Base-by-base conservation (phyloP, 148 eudicot genomes). In the Spergularia bocconei region DNA sequence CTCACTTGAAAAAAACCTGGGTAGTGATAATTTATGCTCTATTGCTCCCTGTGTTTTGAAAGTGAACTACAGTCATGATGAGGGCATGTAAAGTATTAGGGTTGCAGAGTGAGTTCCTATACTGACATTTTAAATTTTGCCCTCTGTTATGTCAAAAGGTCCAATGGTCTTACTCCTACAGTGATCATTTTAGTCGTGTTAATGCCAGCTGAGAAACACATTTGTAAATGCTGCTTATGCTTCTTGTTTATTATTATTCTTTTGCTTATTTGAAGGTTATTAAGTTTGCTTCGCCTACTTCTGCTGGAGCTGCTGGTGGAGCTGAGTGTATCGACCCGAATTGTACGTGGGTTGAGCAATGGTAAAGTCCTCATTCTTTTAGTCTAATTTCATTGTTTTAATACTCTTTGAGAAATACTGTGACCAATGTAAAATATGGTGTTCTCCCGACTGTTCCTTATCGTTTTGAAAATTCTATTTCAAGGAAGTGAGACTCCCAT, bases 271-370 rank as follows among this genome's bases (percentile, higher is more conserved):
- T 79, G 80, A 70, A 85, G 87, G 87, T 85, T 59, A 85, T 85
- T 74, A 85, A 67, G 77, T 85, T 65, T 80, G 79, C 85, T 60
- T 85, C 87, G 38, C 85, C 85, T 58, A 82, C 83, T 67, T 85
- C 87, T 67, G 87, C 87, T 55, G 85, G 87, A 77, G 87, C 87
- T 51, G 87, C 87, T 67, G 87, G 85, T 55, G 85, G 87, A 77
- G 87, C 87, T 51, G 87, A 85, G 75, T 85, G 87, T 73, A 85
- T 85, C 62, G 87, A 85, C 76, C 79, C 85, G 15, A 69, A 80
- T 71, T 85, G 87, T 68, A 70, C 83, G 57, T 85, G 87, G 87
- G 83, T 85, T 57, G 87, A 85, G 71, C 87, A 82, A 67, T 85
- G 85, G 87, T 85, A 80, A 72, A 50, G 25, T 39, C 54, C 51